These are phyloP conservation scores for Aspergillus aculeatus DNA, from an alignment of 2,329 filamentous ascomycete genomes.

Conservation along the genomic window DNA sequence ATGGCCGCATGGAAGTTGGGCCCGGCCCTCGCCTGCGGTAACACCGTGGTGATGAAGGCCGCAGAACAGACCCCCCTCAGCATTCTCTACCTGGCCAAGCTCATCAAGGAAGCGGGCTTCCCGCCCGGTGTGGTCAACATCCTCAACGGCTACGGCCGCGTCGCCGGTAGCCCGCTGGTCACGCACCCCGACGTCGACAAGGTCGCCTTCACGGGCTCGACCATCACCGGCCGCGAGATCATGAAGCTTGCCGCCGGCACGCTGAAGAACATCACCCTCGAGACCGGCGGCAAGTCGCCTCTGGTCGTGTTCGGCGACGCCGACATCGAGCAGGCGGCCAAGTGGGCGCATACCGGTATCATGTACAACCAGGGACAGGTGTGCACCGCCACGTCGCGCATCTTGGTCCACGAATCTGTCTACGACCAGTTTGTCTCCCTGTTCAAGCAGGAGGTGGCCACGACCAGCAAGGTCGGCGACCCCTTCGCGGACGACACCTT, in stretches of 20 bases:
- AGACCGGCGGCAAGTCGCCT: slow-evolving; percentile 64
- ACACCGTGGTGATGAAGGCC: slow-evolving; percentile 36
- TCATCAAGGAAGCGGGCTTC: slow-evolving; percentile 36
- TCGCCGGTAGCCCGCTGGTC: slow-evolving; percentile 33
- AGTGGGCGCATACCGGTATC: slow-evolving; percentile 62
- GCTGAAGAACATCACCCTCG: slow-evolving; percentile 37
- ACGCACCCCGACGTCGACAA: slow-evolving; percentile 36
- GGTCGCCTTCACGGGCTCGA: slow-evolving; percentile 37
- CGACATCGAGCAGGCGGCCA: slow-evolving; percentile 65
- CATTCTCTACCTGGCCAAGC: slow-evolving; percentile 33
- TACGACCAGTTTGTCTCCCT: slow-evolving; percentile 34
- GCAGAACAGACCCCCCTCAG: slow-evolving; percentile 37
- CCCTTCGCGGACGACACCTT: slow-evolving; percentile 38
- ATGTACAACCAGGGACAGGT: slow-evolving; percentile 44
- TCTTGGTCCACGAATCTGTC: slow-evolving; percentile 58
- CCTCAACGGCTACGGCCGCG: slow-evolving; percentile 32
- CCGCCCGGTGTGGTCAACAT: slow-evolving; percentile 38
- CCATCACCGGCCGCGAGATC: slow-evolving; percentile 34
- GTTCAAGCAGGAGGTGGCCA: slow-evolving; percentile 32
- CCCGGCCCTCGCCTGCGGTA: slow-evolving; percentile 36
- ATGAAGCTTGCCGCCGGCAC: slow-evolving; percentile 39
- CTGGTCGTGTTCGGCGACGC: slow-evolving; percentile 65
- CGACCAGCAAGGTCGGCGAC: slow-evolving; percentile 38
- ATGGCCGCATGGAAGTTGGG: slow-evolving; percentile 60
- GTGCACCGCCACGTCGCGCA: slow-evolving; percentile 36